phyloP scores from a whole-genome alignment of 2,329 filamentous ascomycete genomes.

The Diaporthe batatas region DNA sequence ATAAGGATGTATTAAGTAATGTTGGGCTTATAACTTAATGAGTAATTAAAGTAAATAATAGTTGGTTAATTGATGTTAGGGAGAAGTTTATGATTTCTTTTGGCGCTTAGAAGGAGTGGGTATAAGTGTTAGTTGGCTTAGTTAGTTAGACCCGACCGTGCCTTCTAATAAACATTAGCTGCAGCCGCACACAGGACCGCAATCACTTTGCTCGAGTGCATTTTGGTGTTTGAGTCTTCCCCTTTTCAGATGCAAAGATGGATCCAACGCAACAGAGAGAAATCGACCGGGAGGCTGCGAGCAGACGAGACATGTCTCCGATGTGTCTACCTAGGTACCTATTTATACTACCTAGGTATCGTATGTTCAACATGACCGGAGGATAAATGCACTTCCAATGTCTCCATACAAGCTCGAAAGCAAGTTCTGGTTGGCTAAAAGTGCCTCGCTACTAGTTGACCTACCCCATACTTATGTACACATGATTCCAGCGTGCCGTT shows the following conservation, averaged over 20 bases:
- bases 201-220: neutral
- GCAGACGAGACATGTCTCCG: neutral
- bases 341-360: conserved; percentile 9
- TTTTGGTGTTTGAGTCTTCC: neutral
- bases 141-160: too few species aligned
- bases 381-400: conserved; percentile 3
- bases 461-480: neutral
- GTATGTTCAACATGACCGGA: neutral
- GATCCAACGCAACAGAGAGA: neutral
- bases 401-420: neutral
- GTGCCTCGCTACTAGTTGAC: neutral
- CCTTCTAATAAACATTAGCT: too few species aligned
- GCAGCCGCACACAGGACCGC: conserved; percentile 16
- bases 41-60: too few species aligned
- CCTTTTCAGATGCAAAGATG: neutral
- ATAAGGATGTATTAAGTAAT: too few species aligned
- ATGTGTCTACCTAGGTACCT: too few species aligned
- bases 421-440: conserved; percentile 7
- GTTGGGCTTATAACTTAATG: too few species aligned
- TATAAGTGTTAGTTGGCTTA: too few species aligned
- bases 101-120: too few species aligned
- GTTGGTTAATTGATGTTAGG: too few species aligned
- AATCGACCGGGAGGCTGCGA: neutral
- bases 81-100: too few species aligned
- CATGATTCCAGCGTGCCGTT: neutral